Base-by-base conservation (phyloP, 169 alveolate species). In the Cryptosporidium meleagridis region DNA sequence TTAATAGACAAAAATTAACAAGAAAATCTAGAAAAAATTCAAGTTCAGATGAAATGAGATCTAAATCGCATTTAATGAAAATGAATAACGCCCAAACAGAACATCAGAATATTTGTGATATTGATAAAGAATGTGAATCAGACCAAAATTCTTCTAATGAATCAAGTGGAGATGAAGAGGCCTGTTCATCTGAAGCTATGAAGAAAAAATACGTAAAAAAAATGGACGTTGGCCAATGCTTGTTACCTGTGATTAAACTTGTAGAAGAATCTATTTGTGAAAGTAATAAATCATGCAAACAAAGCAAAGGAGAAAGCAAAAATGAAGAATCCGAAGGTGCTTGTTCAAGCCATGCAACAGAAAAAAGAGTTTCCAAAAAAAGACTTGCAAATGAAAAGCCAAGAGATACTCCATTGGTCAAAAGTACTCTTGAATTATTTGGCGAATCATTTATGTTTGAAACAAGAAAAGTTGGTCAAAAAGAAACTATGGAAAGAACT, bases 301-400 rank as follows among this genome's bases (percentile, higher is more conserved):
- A 3, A 55, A 21, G 8, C 16, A 26, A 55, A 23, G 67, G 26
- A 21, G 35, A 55, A 21, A 8, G 4, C 7, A n/a, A 1, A n/a
- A 12, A 7, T 12, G 31, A 16, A 53, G n/a, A 53, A 23, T 1
- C 1, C 12, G 35, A 55, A 23, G 37, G 37, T 21, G 67, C 2
- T 23, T 21, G 67, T 26, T 55, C 67, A 5, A 26, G 3, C 8
- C 9, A 55, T n/a, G 21, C 3, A n/a, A 4, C 67, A 8, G 23
- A n/a, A 1, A 55, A 55, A 55, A n/a, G 37, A 3, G 23, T 21
- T 55, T 16, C 4, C 9, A n/a, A n/a, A 21, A 55, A 55, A 55
- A 55, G 67, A 55, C 67, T n/a, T 26, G 67, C 72, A 35, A 29
- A 65, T 29, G 72, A 65, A 65, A n/a, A 10, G 10, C 26, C 21